These are phyloP conservation scores for Malassezia slooffiae DNA, from an alignment of 1,284 basidiomycete genomes.

Conservation along the genomic window DNA sequence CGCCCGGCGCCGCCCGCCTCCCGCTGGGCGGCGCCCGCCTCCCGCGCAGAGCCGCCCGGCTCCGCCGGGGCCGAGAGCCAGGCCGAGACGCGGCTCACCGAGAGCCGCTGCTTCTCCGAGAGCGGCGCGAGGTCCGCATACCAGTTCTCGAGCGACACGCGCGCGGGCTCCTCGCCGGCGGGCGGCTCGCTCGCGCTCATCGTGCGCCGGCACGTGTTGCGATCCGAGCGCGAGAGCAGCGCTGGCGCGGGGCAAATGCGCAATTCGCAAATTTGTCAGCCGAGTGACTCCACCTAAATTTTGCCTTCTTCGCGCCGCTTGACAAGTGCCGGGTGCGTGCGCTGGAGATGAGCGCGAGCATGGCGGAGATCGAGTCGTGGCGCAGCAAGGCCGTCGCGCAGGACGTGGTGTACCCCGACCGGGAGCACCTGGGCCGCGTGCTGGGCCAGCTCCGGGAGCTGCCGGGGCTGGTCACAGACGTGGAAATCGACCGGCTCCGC, in stretches of 20 bases:
- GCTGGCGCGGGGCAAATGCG: too few species aligned
- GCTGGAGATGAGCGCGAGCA: background rate
- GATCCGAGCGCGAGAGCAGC: too few species aligned
- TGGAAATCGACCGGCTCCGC: conserved; percentile 37
- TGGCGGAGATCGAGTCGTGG: conserved; percentile 19
- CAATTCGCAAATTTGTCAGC: too few species aligned
- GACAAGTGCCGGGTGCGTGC: too few species aligned
- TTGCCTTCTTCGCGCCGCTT: too few species aligned
- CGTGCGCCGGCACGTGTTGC: too few species aligned
- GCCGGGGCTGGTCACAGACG: conserved; percentile 40
- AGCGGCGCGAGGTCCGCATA: conserved; percentile 10
- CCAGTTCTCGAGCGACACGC: conserved; percentile 12
- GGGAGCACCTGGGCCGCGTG: conserved; percentile 23
- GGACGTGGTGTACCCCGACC: conserved; percentile 34
- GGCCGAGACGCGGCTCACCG: conserved; percentile 10
- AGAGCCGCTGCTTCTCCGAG: conserved; percentile 6
- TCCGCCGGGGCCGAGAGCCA: conserved; percentile 1
- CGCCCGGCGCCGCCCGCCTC: background rate
- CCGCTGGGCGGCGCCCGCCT: background rate
- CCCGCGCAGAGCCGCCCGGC: too few species aligned
- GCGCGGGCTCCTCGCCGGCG: background rate
- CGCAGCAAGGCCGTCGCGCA: conserved; percentile 34
- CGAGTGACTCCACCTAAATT: too few species aligned
- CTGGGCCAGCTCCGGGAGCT: conserved; percentile 26
- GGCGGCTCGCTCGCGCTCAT: too few species aligned